Evolutionary conservation across 176 grass and related monocot genomes (phyloP).

Genomic region (Raddia guianensis): DNA sequence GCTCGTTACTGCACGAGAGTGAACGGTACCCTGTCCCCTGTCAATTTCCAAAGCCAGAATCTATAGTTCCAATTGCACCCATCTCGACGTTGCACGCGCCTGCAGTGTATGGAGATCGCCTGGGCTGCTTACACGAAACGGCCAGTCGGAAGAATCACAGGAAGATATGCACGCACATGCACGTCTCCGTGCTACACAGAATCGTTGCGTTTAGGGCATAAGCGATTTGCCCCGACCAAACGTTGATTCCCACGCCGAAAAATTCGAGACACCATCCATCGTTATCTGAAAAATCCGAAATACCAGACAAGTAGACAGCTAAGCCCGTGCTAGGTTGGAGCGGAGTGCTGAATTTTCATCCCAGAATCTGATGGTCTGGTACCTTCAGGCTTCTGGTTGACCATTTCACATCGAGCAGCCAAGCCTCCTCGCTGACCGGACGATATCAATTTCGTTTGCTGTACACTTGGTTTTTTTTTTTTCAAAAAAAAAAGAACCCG

Average conservation of each 20-base stretch:
- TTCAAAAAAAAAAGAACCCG: background rate
- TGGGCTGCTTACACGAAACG: background rate
- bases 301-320: background rate
- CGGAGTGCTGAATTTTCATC: background rate
- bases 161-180: background rate
- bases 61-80: background rate
- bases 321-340: background rate
- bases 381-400: background rate
- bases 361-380: background rate
- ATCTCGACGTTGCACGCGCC: background rate
- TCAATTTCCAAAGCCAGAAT: background rate
- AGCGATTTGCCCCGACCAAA: constrained; percentile 11
- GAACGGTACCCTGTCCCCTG: background rate
- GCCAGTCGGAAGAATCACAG: background rate
- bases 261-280: background rate
- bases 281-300: background rate
- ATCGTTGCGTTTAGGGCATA: background rate
- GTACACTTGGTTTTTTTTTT: background rate
- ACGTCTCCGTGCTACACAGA: background rate
- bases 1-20: background rate
- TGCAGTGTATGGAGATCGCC: background rate
- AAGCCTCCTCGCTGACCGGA: background rate
- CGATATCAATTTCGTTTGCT: background rate
- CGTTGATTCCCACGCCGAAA: constrained; percentile 31
- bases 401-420: background rate